phyloP scores from a whole-genome alignment of 768 basidiomycete species.

The Amanita jacksonii region DNA sequence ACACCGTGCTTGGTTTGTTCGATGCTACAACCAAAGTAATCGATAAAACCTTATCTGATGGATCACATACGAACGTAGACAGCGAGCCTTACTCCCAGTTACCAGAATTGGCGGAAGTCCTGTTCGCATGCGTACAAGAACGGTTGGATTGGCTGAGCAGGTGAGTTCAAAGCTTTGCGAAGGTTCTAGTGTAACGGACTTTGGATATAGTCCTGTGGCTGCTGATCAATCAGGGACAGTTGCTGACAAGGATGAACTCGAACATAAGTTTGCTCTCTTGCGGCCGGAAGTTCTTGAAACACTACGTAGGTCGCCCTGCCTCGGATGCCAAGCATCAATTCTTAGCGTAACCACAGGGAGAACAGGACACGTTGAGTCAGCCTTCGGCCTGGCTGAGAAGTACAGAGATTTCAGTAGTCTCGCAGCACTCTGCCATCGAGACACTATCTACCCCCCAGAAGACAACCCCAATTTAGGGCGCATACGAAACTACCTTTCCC shows the following conservation, averaged over 20 bases:
- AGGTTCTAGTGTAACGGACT: not conserved
- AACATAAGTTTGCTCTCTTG: slow-evolving; percentile 58
- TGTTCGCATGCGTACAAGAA: slow-evolving; percentile 63
- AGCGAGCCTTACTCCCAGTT: slow-evolving; percentile 44
- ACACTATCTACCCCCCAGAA: slow-evolving; percentile 50
- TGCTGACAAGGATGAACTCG: slow-evolving; percentile 49
- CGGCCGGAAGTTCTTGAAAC: slow-evolving; percentile 74
- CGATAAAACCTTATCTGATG: slow-evolving; percentile 26
- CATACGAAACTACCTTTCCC: slow-evolving; percentile 65
- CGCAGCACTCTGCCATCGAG: slow-evolving; percentile 74
- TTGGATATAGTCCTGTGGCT: slow-evolving; percentile 30
- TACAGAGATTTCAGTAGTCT: slow-evolving; percentile 81
- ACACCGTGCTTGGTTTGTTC: slow-evolving; percentile 64
- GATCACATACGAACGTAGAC: slow-evolving; percentile 14
- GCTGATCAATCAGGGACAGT: slow-evolving; percentile 38
- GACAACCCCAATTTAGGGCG: slow-evolving; percentile 53
- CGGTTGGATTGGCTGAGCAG: slow-evolving; percentile 60
- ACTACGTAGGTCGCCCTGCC: slow-evolving; percentile 46
- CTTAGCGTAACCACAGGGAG: slow-evolving; percentile 34
- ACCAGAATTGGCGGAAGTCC: slow-evolving; percentile 50
- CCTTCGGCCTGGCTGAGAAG: slow-evolving; percentile 77
- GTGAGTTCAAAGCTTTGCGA: slow-evolving; percentile 19
- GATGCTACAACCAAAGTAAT: slow-evolving; percentile 45
- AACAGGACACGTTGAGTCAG: slow-evolving; percentile 55
- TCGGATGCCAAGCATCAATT: not conserved